phyloP scores from a whole-genome alignment of 2,329 filamentous ascomycete genomes.

The Orbilia javanica region DNA sequence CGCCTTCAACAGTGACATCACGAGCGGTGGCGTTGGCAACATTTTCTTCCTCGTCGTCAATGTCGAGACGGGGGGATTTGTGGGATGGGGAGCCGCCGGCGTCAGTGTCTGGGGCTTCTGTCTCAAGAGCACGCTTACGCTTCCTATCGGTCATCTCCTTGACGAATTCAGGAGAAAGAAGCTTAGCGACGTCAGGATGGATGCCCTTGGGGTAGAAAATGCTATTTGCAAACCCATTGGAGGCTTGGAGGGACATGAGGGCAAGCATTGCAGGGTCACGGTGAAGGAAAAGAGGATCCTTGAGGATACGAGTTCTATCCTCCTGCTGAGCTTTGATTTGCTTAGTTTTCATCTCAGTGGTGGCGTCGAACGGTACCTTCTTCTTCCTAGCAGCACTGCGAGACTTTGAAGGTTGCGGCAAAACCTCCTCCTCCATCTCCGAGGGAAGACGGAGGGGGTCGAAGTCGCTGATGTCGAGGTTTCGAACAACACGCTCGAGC shows the following conservation, averaged over 20 bases:
- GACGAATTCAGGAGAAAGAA: constrained; percentile 87
- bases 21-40: constrained; percentile 67
- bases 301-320: constrained; percentile 87
- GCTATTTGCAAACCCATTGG: constrained; percentile 81
- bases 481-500: constrained; percentile 39
- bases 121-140: constrained; percentile 76
- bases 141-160: constrained; percentile 84
- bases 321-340: constrained; percentile 89
- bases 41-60: constrained; percentile 73
- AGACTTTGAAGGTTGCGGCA: constrained; percentile 69
- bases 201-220: constrained; percentile 62
- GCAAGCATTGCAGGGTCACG: constrained; percentile 87
- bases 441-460: constrained; percentile 61
- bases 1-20: constrained; percentile 69
- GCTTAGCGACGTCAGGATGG: constrained; percentile 83
- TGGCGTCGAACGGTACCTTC: constrained; percentile 84
- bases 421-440: constrained; percentile 68
- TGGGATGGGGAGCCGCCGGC: constrained; percentile 65
- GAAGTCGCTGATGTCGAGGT: constrained; percentile 58
- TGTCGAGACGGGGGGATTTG: constrained; percentile 77
- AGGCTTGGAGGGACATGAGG: constrained; percentile 91
- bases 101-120: constrained; percentile 49
- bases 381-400: constrained; percentile 81
- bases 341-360: constrained; percentile 69
- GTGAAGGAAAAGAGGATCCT: constrained; percentile 83